Base-by-base conservation (phyloP, 2,329 filamentous ascomycete species). In the Beauveria sp. region DNA sequence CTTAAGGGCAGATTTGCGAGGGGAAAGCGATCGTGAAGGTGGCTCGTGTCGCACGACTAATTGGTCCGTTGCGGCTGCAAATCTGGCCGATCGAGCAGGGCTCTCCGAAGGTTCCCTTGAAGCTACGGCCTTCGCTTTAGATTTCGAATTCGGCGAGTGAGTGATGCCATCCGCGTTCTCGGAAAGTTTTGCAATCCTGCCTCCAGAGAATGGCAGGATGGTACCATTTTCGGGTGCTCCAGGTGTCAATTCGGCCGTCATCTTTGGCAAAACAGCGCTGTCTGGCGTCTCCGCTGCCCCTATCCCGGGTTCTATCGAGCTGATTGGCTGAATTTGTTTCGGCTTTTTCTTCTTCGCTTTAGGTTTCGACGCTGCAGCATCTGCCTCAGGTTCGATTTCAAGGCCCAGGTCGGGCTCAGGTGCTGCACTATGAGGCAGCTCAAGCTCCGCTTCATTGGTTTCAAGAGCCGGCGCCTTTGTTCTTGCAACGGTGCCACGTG, bases 1-100 rank as follows among this genome's bases (percentile, higher is more conserved):
- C 70, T 93, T 93, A 65, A 93, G 70, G 1, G 89, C 89, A 1
- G 89, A 91, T 71, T 93, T 93, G 51, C 86, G 85, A 10, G 90
- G 90, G 0, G 89, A 92, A 12, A 89, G 77, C 5, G 89, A 90
- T 53, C 90, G 82, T 34, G 85, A 78, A 24, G 88, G 86, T 6
- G 89, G 90, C 60, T 85, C 81, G 69, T 93, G 89, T 65, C 80
- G 86, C 31, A 88, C 77, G 1, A 80, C 75, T 14, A 86, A 71
- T 48, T 76, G 81, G 40, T 85, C 80, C 18, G 83, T 77, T 8
- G 80, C 78, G 10, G 80, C 70, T 1, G 84, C 84, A 71, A 92
- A 92, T 67, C 85, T 88, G 14, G 89, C 84, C 34, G 82, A 85
- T 40, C 88, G 82, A 26, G 78, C 81, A n/a, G 88, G 88, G 66